Base-by-base conservation (phyloP, 2,329 filamentous ascomycete genomes). In the Trichophaea hybrida region DNA sequence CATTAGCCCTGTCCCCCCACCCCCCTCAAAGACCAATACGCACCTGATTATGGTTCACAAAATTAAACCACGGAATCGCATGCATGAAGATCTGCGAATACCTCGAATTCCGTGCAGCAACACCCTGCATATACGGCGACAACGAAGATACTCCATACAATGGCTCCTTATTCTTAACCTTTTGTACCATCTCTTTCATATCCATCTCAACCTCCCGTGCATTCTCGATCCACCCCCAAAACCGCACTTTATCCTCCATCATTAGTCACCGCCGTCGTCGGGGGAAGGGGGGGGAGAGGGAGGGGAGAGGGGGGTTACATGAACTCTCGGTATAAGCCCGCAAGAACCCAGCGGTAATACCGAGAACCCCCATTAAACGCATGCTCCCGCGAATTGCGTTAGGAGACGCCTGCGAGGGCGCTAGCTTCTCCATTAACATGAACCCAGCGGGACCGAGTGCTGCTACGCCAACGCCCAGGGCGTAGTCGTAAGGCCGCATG, bases 181-280 rank as follows among this genome's bases (percentile, higher is more conserved):
- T 94, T 73, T 83, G 81, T 40, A 96, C 90, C 93, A 98, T 98
- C 75, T 98, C 93, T 66, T 82, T 81, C 90, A 97, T 97, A 72
- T 98, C 93, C 84, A 94, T 84, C 65, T 95, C 86, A 60, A 93
- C 77, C 74, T 98, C 93, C 69, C 93, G 84, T 58, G 84, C 76
- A 75, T 98, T 98, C 74, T 98, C 93, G 52, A 81, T 84, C 74
- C 90, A 88, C 69, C 93, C 93, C 75, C 96, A 97, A 76, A 98
- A 97, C 66, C 93, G 86, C 70, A 91, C 89, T 95, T 70, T 65
- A 50, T 37, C 44, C 17, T 3, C 24, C 24, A 24, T 24, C 24
- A 24, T 57, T 38, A n/a, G 35, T 43, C 32, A 50, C 55, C 54
- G 58, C 57, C 64, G 58, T 32, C 12, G 37, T 58, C 55, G 17